Conservation (phyloP, 73 alveolate species). For the Symbiodinium pilosum region DNA sequence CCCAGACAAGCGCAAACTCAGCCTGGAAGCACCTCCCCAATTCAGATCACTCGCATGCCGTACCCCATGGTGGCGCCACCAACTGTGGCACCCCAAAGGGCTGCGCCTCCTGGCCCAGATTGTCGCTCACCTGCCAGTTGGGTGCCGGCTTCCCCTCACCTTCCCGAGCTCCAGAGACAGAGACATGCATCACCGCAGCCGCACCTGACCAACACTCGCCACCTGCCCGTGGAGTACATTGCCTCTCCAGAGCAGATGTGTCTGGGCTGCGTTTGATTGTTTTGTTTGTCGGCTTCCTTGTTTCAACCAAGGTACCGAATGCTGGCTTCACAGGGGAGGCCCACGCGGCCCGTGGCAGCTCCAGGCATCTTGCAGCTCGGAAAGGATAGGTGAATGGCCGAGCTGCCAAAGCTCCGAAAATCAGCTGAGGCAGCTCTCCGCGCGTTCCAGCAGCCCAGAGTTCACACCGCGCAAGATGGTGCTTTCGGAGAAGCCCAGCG, state of each 20-base stretch:
- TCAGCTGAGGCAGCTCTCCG: not conserved
- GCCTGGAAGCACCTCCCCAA: not conserved
- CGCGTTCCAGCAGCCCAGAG: constrained; percentile 5
- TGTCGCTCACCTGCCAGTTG: not conserved
- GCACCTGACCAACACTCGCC: not conserved
- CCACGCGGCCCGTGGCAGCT: not conserved
- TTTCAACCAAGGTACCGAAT: not conserved
- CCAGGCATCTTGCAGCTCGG: not conserved
- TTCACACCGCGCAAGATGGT: not conserved
- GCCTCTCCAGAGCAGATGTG: not conserved
- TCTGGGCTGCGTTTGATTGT: not conserved
- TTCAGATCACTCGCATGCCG: not conserved
- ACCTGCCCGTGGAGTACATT: constrained; percentile 8
- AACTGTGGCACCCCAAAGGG: not conserved
- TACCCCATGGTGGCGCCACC: not conserved
- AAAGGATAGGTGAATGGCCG: not conserved
- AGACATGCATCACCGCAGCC: not conserved
- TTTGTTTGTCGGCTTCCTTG: not conserved
- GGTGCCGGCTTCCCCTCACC: not conserved
- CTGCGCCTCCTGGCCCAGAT: not conserved
- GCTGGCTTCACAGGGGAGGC: not conserved
- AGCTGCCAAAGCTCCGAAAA: too few species aligned
- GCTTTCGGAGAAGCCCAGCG: not conserved
- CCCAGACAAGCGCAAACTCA: not conserved
- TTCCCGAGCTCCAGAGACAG: not conserved